Evolutionary conservation across 768 basidiomycete species (phyloP).

Genomic region (Russula compacta): DNA sequence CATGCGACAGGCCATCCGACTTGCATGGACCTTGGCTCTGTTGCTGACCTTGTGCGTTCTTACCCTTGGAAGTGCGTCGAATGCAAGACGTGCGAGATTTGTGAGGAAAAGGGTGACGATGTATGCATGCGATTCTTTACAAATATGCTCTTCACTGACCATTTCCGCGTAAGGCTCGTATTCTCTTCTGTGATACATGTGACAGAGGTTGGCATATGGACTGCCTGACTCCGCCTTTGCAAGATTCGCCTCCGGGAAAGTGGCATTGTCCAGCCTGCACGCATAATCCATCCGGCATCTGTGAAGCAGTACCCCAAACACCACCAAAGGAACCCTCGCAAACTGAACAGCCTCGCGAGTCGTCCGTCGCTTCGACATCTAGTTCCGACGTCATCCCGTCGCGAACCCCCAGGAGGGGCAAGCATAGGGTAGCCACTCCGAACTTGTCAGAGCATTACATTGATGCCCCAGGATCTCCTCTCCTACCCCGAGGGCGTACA

Average conservation of each 20-base stretch:
- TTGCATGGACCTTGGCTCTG: conserved; percentile 59
- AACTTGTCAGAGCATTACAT: conserved; percentile 28
- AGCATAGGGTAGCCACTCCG: conserved; percentile 24
- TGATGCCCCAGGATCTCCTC: conserved; percentile 21
- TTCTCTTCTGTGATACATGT: conserved; percentile 90
- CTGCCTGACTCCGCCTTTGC: conserved; percentile 66
- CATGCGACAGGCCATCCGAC: conserved; percentile 64
- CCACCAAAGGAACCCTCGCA: neutral
- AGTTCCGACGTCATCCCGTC: conserved; percentile 20
- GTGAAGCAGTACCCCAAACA: conserved; percentile 13
- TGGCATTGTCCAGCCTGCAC: conserved; percentile 67
- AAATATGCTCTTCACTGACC: conserved; percentile 21
- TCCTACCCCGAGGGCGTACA: conserved; percentile 11
- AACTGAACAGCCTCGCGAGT: conserved; percentile 23
- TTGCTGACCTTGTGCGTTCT: conserved; percentile 50
- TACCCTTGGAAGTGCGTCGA: conserved; percentile 87
- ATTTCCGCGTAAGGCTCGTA: conserved; percentile 43
- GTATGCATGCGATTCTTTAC: conserved; percentile 40
- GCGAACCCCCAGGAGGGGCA: conserved; percentile 22
- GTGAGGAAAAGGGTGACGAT: conserved; percentile 77
- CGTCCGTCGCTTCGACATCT: conserved; percentile 39
- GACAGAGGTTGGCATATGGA: conserved; percentile 90
- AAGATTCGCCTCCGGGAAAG: conserved; percentile 60
- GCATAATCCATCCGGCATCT: conserved; percentile 14
- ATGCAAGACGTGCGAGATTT: conserved; percentile 89